A percentile compares a stretch with the other conserved stretches of the same genome.
These are phyloP conservation scores for Anthracocystis walkeri DNA, from an alignment of 1,284 basidiomycete genomes.

Conservation along the genomic window DNA sequence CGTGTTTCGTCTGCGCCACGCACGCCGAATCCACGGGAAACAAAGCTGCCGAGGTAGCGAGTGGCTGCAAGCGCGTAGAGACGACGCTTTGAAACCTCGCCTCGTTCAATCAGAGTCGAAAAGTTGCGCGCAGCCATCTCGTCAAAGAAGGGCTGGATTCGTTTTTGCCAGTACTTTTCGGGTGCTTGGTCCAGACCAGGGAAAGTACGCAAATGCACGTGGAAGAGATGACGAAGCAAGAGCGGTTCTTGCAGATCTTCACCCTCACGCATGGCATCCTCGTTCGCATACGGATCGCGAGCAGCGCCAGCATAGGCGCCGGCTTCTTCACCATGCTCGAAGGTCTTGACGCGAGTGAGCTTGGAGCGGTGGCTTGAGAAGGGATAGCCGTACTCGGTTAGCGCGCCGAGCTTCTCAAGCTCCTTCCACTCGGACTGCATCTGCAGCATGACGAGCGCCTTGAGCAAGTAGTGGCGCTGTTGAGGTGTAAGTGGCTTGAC, in stretches of 20 bases:
- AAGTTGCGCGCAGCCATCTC: conserved; percentile 62
- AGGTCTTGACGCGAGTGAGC: conserved; percentile 56
- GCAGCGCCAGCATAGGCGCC: conserved; percentile 54
- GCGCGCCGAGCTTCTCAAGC: conserved; percentile 60
- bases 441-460: conserved; percentile 65
- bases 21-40: conserved; percentile 65
- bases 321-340: conserved; percentile 45
- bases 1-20: conserved; percentile 63
- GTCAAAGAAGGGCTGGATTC: conserved; percentile 66
- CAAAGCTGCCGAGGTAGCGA: conserved; percentile 65
- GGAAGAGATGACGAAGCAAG: conserved; percentile 67
- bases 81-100: conserved; percentile 59
- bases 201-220: conserved; percentile 60
- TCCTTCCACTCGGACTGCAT: conserved; percentile 64
- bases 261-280: conserved; percentile 51
- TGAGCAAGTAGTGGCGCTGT: conserved; percentile 67
- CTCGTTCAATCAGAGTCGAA: conserved; percentile 60
- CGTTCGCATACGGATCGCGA: conserved; percentile 58
- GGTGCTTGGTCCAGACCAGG: conserved; percentile 64
- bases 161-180: conserved; percentile 63
- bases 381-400: conserved; percentile 66
- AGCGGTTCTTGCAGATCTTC: conserved; percentile 62
- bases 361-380: conserved; percentile 56
- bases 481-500: conserved; percentile 55
- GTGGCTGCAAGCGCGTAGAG: conserved; percentile 58